phyloP scores from a whole-genome alignment of 129 eudicot genomes.

The Apium graveolens region DNA sequence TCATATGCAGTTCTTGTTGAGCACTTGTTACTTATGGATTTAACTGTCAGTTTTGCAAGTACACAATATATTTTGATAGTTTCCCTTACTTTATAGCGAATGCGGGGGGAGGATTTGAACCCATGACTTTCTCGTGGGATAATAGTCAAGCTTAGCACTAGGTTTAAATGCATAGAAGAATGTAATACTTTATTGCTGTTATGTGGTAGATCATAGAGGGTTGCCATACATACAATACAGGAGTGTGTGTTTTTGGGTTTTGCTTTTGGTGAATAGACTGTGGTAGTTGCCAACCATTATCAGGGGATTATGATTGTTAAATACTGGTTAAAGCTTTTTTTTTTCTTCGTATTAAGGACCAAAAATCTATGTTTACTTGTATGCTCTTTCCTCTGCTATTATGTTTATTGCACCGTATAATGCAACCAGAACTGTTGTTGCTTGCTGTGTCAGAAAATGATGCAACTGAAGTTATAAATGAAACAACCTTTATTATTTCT shows the following conservation, averaged over 20 bases:
- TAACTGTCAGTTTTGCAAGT: neutral
- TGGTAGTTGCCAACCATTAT: neutral
- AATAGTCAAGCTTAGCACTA: neutral
- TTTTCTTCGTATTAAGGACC: neutral
- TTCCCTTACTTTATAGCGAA: neutral
- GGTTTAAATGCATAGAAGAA: neutral
- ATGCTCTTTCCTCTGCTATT: neutral
- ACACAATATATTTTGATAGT: neutral
- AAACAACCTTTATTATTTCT: no score
- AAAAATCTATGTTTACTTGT: neutral
- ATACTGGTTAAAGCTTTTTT: neutral
- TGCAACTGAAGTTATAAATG: no score
- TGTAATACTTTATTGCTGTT: neutral
- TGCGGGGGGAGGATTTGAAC: neutral
- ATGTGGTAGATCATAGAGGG: neutral
- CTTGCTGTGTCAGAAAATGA: no score
- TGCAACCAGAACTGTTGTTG: no score
- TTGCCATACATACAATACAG: neutral
- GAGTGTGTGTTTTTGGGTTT: neutral
- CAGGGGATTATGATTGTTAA: neutral
- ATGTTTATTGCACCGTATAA: neutral
- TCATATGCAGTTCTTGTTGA: neutral
- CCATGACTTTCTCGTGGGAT: neutral
- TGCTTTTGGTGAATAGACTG: neutral
- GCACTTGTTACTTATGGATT: neutral